Evolutionary conservation across 371 early-diverging fungal species (phyloP), one percentile per base, ranked within the genome.

Genomic region (Actinomortierella ambigua): DNA sequence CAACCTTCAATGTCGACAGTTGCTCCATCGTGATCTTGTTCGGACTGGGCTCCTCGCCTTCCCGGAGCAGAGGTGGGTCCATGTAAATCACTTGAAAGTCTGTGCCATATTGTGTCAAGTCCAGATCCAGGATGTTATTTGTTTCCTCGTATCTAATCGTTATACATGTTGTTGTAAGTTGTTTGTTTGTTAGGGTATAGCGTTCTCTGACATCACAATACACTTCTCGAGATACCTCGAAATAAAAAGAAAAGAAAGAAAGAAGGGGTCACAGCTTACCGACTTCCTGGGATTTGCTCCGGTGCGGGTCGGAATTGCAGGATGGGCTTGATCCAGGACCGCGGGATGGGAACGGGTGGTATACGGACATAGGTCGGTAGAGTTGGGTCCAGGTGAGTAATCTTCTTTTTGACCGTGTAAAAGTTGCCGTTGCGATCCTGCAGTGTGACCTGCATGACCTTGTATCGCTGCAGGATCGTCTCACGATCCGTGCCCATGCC

Each of bases 281-380:
- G 41, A 60, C 67, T 58, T 51, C 67, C 70, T 50, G 61, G 61
- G 26, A 73, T 53, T 23, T 53, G 34, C 34, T 34, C 41, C 4
- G 22, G 22, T 26, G 14, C 22, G 2, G 28, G 27, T 40, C 63
- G 51, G 15, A 42, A 34, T 46, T 53, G 77, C 65, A 76, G 62
- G 23, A 95, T 93, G 4, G 79, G 68, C 41, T 93, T 91, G 28
- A 90, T 93, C 96, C 96, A 96, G 2, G 94, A 87, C 43, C 83
- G 77, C 29, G 95, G 86, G 50, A 96, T 89, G 1, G 93, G 95
- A 8, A 77, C 81, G 15, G 91, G 86, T 40, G 95, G 95, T 50
- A 95, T 93, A 52, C 90, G 88, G 26, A 95, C 85, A 79, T 95
- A 94, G 0, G 93, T 94, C 0, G 95, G 96, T 59, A 92, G 63